Evolutionary conservation across 129 eudicot genomes (phyloP).

Genomic region (Heracleum sosnowskyi): DNA sequence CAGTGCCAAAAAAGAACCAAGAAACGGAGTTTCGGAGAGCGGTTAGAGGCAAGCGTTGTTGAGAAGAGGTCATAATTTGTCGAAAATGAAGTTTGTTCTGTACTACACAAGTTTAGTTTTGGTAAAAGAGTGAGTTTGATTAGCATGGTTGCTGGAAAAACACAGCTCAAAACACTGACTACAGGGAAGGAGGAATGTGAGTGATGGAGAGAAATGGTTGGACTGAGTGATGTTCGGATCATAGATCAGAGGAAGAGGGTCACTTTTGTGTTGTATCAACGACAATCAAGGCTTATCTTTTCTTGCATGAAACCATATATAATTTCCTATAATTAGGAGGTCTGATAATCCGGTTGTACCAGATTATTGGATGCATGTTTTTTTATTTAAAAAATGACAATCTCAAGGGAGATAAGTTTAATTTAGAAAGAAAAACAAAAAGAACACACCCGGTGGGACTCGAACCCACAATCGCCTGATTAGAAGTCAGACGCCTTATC

Average conservation of each 20-base stretch:
- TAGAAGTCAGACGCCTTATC: constrained; percentile 99
- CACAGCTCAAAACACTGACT: constrained; percentile 9
- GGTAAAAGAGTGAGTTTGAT: constrained; percentile 7
- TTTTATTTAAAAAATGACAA: no score
- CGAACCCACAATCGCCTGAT: constrained; percentile 99
- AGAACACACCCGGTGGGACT: constrained; percentile 87
- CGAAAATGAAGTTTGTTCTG: neutral
- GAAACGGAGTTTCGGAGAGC: constrained; percentile 31
- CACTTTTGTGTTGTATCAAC: neutral
- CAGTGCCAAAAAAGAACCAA: constrained; percentile 20
- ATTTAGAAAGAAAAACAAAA: no score
- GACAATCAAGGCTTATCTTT: neutral
- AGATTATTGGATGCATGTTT: neutral
- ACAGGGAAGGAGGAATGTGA: neutral
- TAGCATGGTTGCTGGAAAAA: neutral
- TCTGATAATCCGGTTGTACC: neutral
- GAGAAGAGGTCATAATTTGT: constrained; percentile 25
- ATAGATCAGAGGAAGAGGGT: neutral
- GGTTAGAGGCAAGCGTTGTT: constrained; percentile 25
- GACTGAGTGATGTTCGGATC: constrained; percentile 39
- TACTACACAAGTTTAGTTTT: neutral
- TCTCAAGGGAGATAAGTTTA: no score
- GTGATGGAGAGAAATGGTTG: neutral
- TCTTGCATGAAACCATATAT: neutral
- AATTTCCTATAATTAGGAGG: neutral